Percentiles rank a stretch among this genome's conserved stretches.
Conservation (phyloP, 768 basidiomycete species). For the Termitomyces sp. region DNA sequence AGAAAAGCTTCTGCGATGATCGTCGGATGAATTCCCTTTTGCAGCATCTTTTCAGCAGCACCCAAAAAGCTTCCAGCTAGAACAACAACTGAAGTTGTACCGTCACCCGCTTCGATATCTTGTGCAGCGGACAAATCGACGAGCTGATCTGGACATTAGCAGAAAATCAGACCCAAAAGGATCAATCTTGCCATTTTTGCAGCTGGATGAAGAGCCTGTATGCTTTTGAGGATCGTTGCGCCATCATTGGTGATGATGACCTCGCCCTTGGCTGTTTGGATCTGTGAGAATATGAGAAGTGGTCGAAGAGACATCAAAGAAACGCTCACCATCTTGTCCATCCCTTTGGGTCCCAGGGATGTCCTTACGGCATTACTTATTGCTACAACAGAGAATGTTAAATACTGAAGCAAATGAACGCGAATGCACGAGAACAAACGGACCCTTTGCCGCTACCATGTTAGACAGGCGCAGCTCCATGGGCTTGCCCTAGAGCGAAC, state of each 20-base stretch:
- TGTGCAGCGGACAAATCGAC: slow-evolving; percentile 97
- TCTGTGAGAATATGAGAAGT: slow-evolving; percentile 41
- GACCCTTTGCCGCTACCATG: slow-evolving; percentile 96
- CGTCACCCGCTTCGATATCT: slow-evolving; percentile 98
- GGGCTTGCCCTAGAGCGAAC: slow-evolving; percentile 74
- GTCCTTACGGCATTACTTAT: slow-evolving; percentile 98
- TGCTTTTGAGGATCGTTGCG: slow-evolving; percentile 92
- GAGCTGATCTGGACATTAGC: slow-evolving; percentile 46
- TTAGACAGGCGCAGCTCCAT: slow-evolving; percentile 98
- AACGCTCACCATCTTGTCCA: slow-evolving; percentile 94
- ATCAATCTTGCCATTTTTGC: slow-evolving; percentile 81
- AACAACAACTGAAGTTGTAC: slow-evolving; percentile 96
- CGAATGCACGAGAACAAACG: slow-evolving; percentile 9
- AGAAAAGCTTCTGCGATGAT: slow-evolving; percentile 95
- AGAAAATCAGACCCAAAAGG: neutral
- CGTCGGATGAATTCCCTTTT: slow-evolving; percentile 96
- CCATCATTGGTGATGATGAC: slow-evolving; percentile 99
- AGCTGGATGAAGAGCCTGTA: slow-evolving; percentile 95
- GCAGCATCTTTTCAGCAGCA: slow-evolving; percentile 94
- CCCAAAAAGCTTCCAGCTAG: slow-evolving; percentile 89
- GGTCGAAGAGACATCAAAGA: slow-evolving; percentile 7
- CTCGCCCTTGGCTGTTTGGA: slow-evolving; percentile 94
- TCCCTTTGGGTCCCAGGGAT: slow-evolving; percentile 92
- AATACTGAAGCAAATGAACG: neutral
- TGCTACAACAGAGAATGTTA: slow-evolving; percentile 39